A percentile compares a stretch with the other conserved stretches of the same genome.
Conservation (phyloP, 2,329 filamentous ascomycete genomes). For the Penicillium aurantiogriseum region DNA sequence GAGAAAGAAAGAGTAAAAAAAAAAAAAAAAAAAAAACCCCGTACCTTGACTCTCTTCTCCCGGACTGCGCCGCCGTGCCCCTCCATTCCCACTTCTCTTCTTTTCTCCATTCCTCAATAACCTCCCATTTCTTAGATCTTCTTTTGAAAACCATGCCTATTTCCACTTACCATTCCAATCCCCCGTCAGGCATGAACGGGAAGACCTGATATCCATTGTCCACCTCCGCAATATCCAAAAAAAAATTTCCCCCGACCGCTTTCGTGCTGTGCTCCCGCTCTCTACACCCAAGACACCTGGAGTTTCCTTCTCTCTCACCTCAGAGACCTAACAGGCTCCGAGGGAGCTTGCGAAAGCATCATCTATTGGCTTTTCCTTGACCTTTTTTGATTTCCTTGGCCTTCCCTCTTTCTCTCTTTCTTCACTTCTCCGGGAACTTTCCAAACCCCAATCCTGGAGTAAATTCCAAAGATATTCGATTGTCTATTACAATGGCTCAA, state of each 20-base stretch:
- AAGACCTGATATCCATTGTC: slow-evolving; percentile 33
- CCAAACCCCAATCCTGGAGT: not conserved
- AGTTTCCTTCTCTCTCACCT: slow-evolving; percentile 14
- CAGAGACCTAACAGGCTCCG: slow-evolving; percentile 19
- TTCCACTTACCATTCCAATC: slow-evolving; percentile 33
- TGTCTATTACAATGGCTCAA: slow-evolving; percentile 40
- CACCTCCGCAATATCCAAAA: slow-evolving; percentile 18
- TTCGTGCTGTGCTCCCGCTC: slow-evolving; percentile 15
- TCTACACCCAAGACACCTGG: not conserved
- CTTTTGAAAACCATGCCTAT: slow-evolving; percentile 39
- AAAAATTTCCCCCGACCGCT: slow-evolving; percentile 36
- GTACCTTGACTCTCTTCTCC: slow-evolving; percentile 7
- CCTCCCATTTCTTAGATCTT: slow-evolving; percentile 24
- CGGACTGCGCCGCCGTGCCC: slow-evolving; percentile 34
- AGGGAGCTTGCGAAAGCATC: slow-evolving; percentile 22
- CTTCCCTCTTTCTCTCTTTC: slow-evolving; percentile 9
- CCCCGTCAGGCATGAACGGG: slow-evolving; percentile 49
- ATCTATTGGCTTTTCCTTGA: not conserved
- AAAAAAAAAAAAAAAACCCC: not conserved
- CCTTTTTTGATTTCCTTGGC: not conserved
- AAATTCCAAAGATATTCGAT: slow-evolving; percentile 9
- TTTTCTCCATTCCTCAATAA: slow-evolving; percentile 21
- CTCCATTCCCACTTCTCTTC: slow-evolving; percentile 22
- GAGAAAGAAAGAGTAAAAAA: not conserved
- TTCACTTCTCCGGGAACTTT: slow-evolving; percentile 6